phyloP scores from a whole-genome alignment of 163 green algal species.

The Chloroidium sp. region DNA sequence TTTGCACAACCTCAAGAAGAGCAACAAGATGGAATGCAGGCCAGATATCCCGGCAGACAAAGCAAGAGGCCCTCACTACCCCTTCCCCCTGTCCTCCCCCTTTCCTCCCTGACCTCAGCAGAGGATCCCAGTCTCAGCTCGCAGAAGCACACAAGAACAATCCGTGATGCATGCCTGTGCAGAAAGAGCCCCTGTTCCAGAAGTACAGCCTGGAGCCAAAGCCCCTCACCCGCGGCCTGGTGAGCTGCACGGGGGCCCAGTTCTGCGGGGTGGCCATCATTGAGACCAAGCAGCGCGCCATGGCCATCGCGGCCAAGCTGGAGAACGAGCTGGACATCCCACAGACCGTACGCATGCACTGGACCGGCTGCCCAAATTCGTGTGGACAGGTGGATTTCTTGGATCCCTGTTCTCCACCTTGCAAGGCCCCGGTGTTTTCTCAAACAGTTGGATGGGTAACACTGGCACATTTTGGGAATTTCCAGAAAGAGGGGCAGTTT shows the following conservation, averaged over 20 bases:
- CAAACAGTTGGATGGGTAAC: too few relatives aligned
- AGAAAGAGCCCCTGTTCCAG: constrained; percentile 65
- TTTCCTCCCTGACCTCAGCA: background rate
- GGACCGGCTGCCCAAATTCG: constrained; percentile 86
- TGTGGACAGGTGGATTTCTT: constrained; percentile 61
- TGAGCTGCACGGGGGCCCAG: constrained; percentile 91
- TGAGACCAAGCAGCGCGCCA: constrained; percentile 88
- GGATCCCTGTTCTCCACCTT: background rate
- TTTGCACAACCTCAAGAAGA: too few relatives aligned
- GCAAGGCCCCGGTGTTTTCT: too few relatives aligned
- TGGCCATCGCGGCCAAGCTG: constrained; percentile 68
- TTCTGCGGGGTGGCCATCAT: constrained; percentile 94
- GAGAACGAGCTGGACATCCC: constrained; percentile 78
- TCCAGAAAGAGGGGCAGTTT: too few relatives aligned
- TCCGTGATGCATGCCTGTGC: background rate
- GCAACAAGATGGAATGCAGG: too few relatives aligned
- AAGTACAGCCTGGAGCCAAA: constrained; percentile 27
- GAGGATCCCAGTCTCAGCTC: background rate
- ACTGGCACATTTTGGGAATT: too few relatives aligned
- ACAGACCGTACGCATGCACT: constrained; percentile 73
- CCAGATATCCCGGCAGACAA: too few relatives aligned
- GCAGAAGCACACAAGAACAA: too few relatives aligned
- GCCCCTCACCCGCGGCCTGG: constrained; percentile 67
- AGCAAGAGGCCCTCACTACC: too few relatives aligned
- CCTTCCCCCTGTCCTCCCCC: background rate